Percentiles rank a stretch among this genome's conserved stretches.
Conservation (phyloP, 148 eudicot species). For the Spergularia bocconei region DNA sequence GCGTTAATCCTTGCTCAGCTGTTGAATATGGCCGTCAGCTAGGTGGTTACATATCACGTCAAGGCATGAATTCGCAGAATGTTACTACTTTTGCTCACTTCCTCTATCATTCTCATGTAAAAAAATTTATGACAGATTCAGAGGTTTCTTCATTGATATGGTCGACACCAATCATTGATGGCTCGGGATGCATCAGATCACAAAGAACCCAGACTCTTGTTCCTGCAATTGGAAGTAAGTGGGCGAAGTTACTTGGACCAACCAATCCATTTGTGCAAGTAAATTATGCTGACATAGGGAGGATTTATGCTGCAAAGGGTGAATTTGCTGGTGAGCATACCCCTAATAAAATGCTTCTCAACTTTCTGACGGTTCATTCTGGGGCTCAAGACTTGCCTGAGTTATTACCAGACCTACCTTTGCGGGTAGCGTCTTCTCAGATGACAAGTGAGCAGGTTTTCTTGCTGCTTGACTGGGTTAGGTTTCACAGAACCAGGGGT, state of each 20-base stretch:
- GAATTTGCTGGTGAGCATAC: constrained; percentile 21
- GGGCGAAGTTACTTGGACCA: constrained; percentile 37
- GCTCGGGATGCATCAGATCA: constrained; percentile 14
- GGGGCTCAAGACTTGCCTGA: constrained; percentile 27
- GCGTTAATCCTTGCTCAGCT: constrained; percentile 22
- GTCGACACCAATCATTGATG: constrained; percentile 35
- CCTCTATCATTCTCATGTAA: constrained; percentile 30
- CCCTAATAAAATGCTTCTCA: constrained; percentile 17
- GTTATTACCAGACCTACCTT: constrained; percentile 15
- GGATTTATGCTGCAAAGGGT: constrained; percentile 29
- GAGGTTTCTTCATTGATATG: not conserved
- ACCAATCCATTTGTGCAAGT: not conserved
- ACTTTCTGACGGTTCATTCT: constrained; percentile 3
- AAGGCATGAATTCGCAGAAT: constrained; percentile 6
- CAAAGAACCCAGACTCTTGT: constrained; percentile 21
- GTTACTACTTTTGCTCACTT: constrained; percentile 32
- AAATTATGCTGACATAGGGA: constrained; percentile 31
- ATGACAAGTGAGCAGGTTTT: constrained; percentile 26
- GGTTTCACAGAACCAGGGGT: constrained; percentile 25
- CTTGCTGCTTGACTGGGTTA: constrained; percentile 26
- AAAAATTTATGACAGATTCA: constrained; percentile 16
- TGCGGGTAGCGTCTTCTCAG: constrained; percentile 2
- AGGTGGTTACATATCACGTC: not conserved
- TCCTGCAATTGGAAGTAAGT: constrained; percentile 32
- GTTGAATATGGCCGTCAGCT: constrained; percentile 15